phyloP scores from a whole-genome alignment of 208 protist species.

The Leishmania amazonensis region DNA sequence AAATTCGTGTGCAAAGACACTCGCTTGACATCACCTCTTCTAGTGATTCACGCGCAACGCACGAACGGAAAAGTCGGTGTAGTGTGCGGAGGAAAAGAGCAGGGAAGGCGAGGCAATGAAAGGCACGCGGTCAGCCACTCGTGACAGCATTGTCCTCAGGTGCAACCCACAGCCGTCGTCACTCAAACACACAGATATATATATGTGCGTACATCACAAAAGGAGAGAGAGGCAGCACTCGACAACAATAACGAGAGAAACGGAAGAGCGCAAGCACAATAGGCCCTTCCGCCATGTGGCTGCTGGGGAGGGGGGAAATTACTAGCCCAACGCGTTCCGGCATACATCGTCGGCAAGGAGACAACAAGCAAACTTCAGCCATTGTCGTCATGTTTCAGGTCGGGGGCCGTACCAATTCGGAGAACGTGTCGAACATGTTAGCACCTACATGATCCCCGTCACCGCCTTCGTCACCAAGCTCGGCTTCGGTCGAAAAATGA shows the following conservation, averaged over 20 bases:
- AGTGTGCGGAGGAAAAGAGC: background rate
- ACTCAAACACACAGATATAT: background rate
- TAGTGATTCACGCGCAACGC: background rate
- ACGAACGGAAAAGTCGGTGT: background rate
- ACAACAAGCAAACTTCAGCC: background rate
- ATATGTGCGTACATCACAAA: conserved; percentile 4
- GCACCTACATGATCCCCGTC: background rate
- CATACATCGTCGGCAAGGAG: background rate
- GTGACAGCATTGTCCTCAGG: background rate
- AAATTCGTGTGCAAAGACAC: background rate
- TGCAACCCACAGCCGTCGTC: background rate
- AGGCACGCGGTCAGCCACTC: background rate
- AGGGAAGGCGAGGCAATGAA: background rate
- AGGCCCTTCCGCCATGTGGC: too few species aligned
- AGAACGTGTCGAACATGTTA: conserved; percentile 56
- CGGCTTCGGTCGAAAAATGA: background rate
- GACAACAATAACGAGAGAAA: background rate
- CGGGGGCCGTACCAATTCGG: conserved; percentile 32
- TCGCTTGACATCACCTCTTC: background rate
- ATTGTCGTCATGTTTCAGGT: background rate
- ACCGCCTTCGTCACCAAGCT: background rate
- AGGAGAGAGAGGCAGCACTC: background rate
- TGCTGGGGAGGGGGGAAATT: background rate
- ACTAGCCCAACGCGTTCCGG: background rate
- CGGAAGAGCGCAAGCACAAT: background rate